phyloP scores from a whole-genome alignment of 345 rosid species.

The Psidium guajava region DNA sequence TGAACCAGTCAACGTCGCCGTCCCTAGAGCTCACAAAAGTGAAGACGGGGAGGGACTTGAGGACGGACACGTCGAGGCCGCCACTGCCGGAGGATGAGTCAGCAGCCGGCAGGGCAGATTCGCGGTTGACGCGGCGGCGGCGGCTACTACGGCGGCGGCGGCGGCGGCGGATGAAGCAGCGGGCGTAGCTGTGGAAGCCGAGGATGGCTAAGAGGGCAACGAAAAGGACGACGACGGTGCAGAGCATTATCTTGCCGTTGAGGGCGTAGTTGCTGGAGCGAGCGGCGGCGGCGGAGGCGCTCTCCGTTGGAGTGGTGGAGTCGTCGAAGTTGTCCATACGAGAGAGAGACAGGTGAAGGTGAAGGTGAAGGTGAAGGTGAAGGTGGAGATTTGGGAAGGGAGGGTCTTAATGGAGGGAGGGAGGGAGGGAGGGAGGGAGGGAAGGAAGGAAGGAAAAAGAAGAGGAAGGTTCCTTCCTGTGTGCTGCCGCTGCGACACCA shows the following conservation, averaged over 20 bases:
- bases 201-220: constrained; percentile 27
- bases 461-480: constrained; percentile 1
- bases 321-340: not conserved
- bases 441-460: not conserved
- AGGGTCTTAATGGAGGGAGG: not conserved
- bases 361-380: not conserved
- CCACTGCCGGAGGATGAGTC: not conserved
- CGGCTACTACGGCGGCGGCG: constrained; percentile 11
- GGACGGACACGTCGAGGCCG: constrained; percentile 37
- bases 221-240: constrained; percentile 39
- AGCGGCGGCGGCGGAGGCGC: not conserved
- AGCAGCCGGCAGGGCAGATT: not conserved
- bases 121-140: constrained; percentile 15
- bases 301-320: not conserved
- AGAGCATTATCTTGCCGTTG: constrained; percentile 52
- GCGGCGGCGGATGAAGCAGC: constrained; percentile 31
- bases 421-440: not conserved
- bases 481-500: not conserved
- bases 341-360: not conserved
- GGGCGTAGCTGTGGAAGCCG: constrained; percentile 51
- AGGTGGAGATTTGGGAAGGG: not conserved
- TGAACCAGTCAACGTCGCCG: constrained; percentile 1
- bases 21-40: constrained; percentile 15
- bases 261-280: constrained; percentile 17
- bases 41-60: constrained; percentile 48